phyloP scores from a whole-genome alignment of 768 basidiomycete genomes.

The Fibroporia radiculosa region DNA sequence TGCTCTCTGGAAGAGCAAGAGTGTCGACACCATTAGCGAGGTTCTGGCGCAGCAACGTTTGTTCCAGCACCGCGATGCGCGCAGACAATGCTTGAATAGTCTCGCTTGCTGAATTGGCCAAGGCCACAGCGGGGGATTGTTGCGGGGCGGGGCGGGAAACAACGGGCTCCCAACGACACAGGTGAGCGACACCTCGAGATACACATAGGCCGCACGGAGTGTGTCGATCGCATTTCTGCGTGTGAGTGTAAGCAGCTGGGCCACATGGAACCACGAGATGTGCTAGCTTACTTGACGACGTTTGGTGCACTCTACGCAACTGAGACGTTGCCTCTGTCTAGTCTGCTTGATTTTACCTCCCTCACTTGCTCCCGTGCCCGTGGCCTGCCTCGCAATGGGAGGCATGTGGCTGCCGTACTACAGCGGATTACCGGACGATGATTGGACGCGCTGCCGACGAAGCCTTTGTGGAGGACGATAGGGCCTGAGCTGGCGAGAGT shows the following conservation, averaged over 20 bases:
- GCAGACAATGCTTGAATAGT: slow-evolving; percentile 18
- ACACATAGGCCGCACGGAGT: slow-evolving; percentile 23
- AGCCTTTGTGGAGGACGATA: too few relatives aligned
- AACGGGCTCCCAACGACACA: slow-evolving; percentile 24
- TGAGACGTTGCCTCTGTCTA: slow-evolving; percentile 39
- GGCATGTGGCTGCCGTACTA: too few relatives aligned
- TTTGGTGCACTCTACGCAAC: slow-evolving; percentile 51
- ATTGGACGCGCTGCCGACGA: too few relatives aligned
- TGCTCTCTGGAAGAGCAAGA: too few relatives aligned
- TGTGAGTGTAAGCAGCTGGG: neutral
- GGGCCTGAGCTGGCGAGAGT: too few relatives aligned
- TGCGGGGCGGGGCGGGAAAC: slow-evolving; percentile 22
- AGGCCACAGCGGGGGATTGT: slow-evolving; percentile 4
- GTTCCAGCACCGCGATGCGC: slow-evolving; percentile 18
- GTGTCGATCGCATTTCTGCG: slow-evolving; percentile 40
- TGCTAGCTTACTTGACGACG: slow-evolving; percentile 38
- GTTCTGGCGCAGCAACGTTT: slow-evolving; percentile 10
- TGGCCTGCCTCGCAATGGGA: too few relatives aligned
- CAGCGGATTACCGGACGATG: too few relatives aligned
- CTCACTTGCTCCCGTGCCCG: too few relatives aligned
- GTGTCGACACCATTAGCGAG: neutral
- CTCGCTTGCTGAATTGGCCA: too few relatives aligned
- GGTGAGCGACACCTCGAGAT: slow-evolving; percentile 22
- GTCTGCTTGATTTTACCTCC: slow-evolving; percentile 40
- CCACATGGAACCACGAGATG: neutral